These are phyloP conservation scores for Ogataea neopini DNA, from an alignment of 805 yeast genomes.

Conservation along the genomic window DNA sequence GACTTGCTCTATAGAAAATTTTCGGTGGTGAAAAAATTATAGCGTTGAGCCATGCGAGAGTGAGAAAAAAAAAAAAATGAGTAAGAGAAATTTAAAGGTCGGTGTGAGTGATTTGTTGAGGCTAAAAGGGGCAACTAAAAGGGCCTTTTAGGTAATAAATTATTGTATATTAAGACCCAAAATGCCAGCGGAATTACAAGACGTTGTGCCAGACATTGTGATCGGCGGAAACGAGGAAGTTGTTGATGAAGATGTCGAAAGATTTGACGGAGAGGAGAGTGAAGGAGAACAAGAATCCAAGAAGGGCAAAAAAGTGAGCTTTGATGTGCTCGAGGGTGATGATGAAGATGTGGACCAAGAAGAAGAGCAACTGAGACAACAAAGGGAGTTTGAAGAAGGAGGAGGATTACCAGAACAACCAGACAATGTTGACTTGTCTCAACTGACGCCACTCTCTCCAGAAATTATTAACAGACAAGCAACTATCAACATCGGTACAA, in stretches of 20 bases:
- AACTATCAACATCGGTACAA: conserved; percentile 97
- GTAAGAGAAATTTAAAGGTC: neutral
- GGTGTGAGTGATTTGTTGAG: neutral
- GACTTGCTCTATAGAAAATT: conserved; percentile 2
- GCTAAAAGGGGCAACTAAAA: neutral
- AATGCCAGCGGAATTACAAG: conserved; percentile 81
- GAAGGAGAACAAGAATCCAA: conserved; percentile 42
- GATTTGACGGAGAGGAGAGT: conserved; percentile 36
- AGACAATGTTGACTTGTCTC: conserved; percentile 76
- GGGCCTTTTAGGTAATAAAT: neutral
- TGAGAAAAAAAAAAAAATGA: conserved; percentile 3
- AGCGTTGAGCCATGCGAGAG: neutral
- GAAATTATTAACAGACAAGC: conserved; percentile 99
- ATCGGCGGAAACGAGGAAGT: conserved; percentile 56
- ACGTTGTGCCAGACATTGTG: conserved; percentile 81
- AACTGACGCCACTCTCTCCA: conserved; percentile 84
- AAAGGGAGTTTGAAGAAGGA: conserved; percentile 92
- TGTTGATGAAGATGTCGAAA: conserved; percentile 34
- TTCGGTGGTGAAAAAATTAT: conserved; percentile 14
- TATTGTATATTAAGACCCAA: conserved; percentile 3
- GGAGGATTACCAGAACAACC: conserved; percentile 99
- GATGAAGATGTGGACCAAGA: conserved; percentile 56
- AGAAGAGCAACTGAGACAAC: conserved; percentile 71
- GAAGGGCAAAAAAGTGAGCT: conserved; percentile 74
- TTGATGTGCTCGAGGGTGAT: conserved; percentile 60